Base-by-base conservation (phyloP, 2,329 filamentous ascomycete species). In the Rhinocladiella similis region DNA sequence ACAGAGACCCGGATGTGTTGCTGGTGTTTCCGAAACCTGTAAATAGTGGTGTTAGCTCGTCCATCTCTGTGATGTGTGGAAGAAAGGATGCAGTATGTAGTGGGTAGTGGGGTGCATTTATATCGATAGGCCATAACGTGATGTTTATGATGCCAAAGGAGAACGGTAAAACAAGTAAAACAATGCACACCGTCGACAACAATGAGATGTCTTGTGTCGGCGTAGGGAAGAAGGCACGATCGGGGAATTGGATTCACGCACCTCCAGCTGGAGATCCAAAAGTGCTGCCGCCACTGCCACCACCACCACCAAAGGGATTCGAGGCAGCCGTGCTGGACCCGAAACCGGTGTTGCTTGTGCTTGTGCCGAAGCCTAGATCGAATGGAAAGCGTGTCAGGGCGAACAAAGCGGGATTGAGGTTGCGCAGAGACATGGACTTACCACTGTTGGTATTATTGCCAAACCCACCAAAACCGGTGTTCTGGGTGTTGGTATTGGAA, bases 381-480 rank as follows among this genome's bases (percentile, higher is more conserved):
- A 43, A 53, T 35, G 22, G n/a, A 41, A 46, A 20, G 42, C 6
- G 29, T 22, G 46, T 62, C 41, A 59, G 57, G 47, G 14, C 7
- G 12, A 14, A 29, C 25, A 46, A 29, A 39, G 22, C n/a, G 25
- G 29, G 10, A 33, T 33, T 20, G 50, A 27, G 16, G 47, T 20
- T 27, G 25, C 27, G 33, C 50, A 51, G 14, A 50, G 29, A 19
- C 33, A 22, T 36, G 43, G 14, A 61, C 62, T 59, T 56, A 64
- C 60, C 54, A 36, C 56, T 54, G 25, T 62, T 65, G 36, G 58
- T 63, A 45, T 54, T 65, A 36, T 36, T 60, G 13, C 64, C 64
- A 47, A 65, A 65, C 13, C 62, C 64, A 47, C 61, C 61, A 59
- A 65, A 65, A 22, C 56, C 59, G 14, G 53, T 47, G 38, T 43